Evolutionary conservation across 768 basidiomycete species (phyloP), one percentile per base, ranked within the genome.

Genomic region (Kwoniella europaea): DNA sequence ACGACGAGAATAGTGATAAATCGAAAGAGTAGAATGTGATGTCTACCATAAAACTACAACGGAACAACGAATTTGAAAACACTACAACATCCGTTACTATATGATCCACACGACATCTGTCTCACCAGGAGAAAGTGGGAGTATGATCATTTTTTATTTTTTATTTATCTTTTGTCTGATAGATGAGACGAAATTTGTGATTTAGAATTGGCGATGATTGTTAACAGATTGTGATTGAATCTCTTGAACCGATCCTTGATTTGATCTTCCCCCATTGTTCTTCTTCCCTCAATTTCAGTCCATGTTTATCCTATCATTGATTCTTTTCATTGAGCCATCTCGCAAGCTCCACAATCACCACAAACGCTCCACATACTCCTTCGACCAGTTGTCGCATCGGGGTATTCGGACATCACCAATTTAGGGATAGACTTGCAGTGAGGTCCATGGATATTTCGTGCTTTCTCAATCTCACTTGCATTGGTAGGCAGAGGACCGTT

Each of bases 321-420:
- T 27, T 27, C 27, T 27, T 27, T 27, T 27, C 27, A 27, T 46
- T 64, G 69, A 41, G 75, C 72, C 64, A 59, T 67, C 71, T 81
- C 79, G 42, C 69, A 67, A 5, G 74, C 74, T 16, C 79, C 79
- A 63, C 79, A 81, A 67, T 78, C 76, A 53, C 63, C 68, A 63
- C 79, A 81, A 18, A 77, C 43, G 18, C 55, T 73, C 76, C 78
- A 81, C 76, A 81, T 76, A 24, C 71, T 59, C 41, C 74, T 64
- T 54, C 73, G 43, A 2, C 79, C 79, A 10, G 79, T 79, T n/a
- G 57, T 50, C 13, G 79, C 70, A 58, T 81, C 79, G 2, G 79
- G 71, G 61, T 79, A 75, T 46, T 73, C 76, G 41, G 70, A 72
- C 54, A 81, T 52, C 4, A 74, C 71, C 42, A 81, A 59, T 50